phyloP scores from a whole-genome alignment of 305 asterid species.

The Petunia hybrid region DNA sequence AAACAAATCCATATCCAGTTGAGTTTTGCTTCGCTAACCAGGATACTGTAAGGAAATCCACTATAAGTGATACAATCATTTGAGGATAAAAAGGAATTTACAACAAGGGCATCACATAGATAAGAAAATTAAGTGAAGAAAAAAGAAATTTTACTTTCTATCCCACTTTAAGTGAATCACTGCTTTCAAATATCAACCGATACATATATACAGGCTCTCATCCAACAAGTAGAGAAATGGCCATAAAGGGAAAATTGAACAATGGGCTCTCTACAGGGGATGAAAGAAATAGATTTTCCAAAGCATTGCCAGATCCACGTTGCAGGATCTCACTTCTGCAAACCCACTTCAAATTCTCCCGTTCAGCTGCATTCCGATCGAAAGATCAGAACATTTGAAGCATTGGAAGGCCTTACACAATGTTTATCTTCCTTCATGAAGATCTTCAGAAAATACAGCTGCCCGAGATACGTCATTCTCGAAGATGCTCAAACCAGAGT shows the following conservation, averaged over 20 bases:
- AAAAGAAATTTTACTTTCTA: neutral
- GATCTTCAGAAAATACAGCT: conserved; percentile 89
- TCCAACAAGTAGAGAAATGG: conserved; percentile 53
- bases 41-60: neutral
- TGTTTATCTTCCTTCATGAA: conserved; percentile 86
- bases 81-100: conserved; percentile 10
- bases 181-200: conserved; percentile 34
- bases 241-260: conserved; percentile 45
- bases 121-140: neutral
- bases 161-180: conserved; percentile 27
- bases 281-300: conserved; percentile 41
- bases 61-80: neutral
- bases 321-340: conserved; percentile 13
- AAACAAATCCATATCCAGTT: neutral
- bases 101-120: conserved; percentile 4
- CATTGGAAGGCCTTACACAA: conserved; percentile 7
- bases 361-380: conserved; percentile 6
- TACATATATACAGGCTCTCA: conserved; percentile 50
- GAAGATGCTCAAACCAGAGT: conserved; percentile 77
- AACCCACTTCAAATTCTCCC: conserved; percentile 25
- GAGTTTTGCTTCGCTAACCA: conserved; percentile 9
- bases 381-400: neutral
- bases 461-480: conserved; percentile 74
- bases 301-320: conserved; percentile 33
- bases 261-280: conserved; percentile 54